Evolutionary conservation across 176 grass and related monocot species (phyloP), one percentile per base, ranked within the genome.

Genomic region (Raddia distichophylla): DNA sequence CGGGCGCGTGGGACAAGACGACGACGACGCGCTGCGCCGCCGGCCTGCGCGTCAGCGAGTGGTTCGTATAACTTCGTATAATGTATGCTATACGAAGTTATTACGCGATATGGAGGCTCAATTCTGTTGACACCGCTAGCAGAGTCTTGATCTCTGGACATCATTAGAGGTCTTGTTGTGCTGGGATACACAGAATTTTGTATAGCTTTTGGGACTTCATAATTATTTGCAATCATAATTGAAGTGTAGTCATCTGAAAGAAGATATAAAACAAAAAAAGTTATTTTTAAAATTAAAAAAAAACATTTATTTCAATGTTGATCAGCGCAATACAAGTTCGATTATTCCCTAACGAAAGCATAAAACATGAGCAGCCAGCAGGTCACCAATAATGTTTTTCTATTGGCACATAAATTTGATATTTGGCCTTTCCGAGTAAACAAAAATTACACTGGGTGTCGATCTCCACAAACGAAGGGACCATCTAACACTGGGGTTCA

Each of bases 161-260:
- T 95, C 52, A 67, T 64, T 17, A 80, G 10, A 49, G 70, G 67
- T 3, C 76, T 85, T 49, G 73, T 32, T 83, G 74, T 82, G 69
- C 70, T 82, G 49, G 84, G 75, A 75, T 82, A 72, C 55, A 88
- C 70, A 45, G 88, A 91, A n/a, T 82, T 86, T 37, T 85, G 53
- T 64, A 90, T 84, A 42, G 78, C 71, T 77, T 84, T 81, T 1
- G 82, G 45, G 50, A 91, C 86, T 55, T 73, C 90, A 19, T 81
- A 83, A 71, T 85, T 87, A 86, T 76, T 92, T 57, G 82, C 86
- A 80, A 90, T 81, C 73, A 80, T 88, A 35, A 83, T 92, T 74
- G 90, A 88, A 83, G 82, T 33, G 46, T 78, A 86, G 50, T 95
- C 93, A 90, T 93, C 96, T 99, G 93, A 82, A 90, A 91, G 49